These are phyloP conservation scores for Debaryomyces fabryi DNA, from an alignment of 1,139 yeast species.

Conservation along the genomic window DNA sequence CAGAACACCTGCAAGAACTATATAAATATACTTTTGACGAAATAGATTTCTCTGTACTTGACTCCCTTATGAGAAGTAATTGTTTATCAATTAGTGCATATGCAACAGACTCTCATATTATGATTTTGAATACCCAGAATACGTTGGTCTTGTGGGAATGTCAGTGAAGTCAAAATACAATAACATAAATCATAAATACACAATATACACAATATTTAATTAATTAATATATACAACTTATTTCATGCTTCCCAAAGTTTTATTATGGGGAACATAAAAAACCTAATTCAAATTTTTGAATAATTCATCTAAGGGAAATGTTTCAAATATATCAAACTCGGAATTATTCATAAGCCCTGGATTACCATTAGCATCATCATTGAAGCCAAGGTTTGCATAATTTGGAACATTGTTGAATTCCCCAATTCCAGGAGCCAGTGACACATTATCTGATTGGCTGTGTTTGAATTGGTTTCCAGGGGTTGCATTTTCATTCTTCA, in stretches of 20 bases:
- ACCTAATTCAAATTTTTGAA: slow-evolving; percentile 3
- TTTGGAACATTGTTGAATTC: slow-evolving; percentile 1
- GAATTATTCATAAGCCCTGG: not conserved
- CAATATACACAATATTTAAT: not conserved
- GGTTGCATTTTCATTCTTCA: slow-evolving; percentile 37
- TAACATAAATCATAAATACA: not conserved
- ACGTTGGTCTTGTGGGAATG: slow-evolving; percentile 5
- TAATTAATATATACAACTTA: not conserved
- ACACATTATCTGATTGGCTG: slow-evolving; percentile 9
- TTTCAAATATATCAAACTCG: slow-evolving; percentile 5
- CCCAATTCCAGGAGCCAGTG: not conserved
- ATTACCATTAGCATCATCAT: not conserved
- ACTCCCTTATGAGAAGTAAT: not conserved
- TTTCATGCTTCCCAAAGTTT: not conserved
- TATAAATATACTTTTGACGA: not conserved
- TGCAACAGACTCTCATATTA: not conserved
- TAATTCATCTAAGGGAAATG: slow-evolving; percentile 7
- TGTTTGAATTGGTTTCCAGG: slow-evolving; percentile 80
- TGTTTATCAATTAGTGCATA: not conserved
- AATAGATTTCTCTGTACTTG: not conserved
- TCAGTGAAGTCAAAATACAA: not conserved
- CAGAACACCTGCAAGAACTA: not conserved
- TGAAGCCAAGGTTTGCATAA: not conserved
- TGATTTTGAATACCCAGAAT: not conserved
- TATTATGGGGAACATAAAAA: not conserved